Base-by-base conservation (phyloP, 306 rosid species). In the Comarum palustre region DNA sequence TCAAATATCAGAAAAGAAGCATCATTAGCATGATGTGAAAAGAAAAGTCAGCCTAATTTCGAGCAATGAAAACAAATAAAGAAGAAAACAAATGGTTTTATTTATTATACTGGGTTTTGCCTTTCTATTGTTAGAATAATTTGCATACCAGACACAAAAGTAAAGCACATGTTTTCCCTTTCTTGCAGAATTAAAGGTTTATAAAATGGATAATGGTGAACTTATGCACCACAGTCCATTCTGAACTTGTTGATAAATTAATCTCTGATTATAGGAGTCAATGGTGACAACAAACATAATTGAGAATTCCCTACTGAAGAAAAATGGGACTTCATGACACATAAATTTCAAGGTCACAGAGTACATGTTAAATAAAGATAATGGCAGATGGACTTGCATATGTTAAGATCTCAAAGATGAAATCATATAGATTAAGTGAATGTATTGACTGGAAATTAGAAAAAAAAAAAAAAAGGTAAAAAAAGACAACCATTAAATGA, bases 401-500 rank as follows among this genome's bases (percentile, higher is more conserved):
- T 41, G 9, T 11, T 9, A 41, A 41, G 13, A 41, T 9, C 45
- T 41, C 45, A 41, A 41, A 41, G 45, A 41, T 45, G 39, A 67
- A 68, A 47, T 43, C 43, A 48, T 69, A 42, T 10, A 41, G 45
- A 41, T 41, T 41, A 41, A 1, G 13, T 29, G n/a, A 5, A 68
- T 12, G 10, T n/a, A 38, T 10, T 38, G 17, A n/a, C 10, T 46
- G 17, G 41, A 71, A 54, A 41, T 41, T 41, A 41, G 45, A 10
- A 41, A 41, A 41, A 41, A 41, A 34, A 22, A 29, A 29, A 29
- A 29, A 29, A 29, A 29, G 2, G 31, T 22, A 68, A 66, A 74
- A 52, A 66, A 68, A 73, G 76, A 67, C 32, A 4, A 47, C 43
- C 39, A 68, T 5, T 50, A 71, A 71, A 24, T 19, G 47, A 22